A percentile compares a stretch with the other conserved stretches of the same genome.
These are phyloP conservation scores for Emericellopsis terricola DNA, from an alignment of 495 filamentous ascomycete species.

Conservation along the genomic window DNA sequence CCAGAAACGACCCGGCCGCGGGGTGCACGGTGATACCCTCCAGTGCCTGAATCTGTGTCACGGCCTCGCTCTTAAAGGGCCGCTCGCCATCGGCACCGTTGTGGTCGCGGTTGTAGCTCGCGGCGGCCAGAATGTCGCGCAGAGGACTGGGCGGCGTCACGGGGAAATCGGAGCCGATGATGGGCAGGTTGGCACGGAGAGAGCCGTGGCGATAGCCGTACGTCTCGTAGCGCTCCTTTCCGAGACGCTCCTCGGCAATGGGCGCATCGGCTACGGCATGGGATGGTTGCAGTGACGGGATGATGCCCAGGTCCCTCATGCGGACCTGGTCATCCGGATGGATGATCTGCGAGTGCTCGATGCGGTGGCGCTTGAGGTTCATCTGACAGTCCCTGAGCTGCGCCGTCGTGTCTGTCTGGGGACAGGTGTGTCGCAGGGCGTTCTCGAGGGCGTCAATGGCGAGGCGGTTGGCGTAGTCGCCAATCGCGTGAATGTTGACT, in stretches of 20 bases:
- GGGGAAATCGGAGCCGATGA: constrained; percentile 47
- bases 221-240: constrained; percentile 21
- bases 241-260: constrained; percentile 38
- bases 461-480: constrained; percentile 40
- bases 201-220: constrained; percentile 42
- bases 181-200: constrained; percentile 22
- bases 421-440: constrained; percentile 26
- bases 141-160: constrained; percentile 43
- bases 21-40: constrained; percentile 32
- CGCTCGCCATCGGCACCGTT: constrained; percentile 25
- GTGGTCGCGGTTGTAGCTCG: constrained; percentile 31
- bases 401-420: constrained; percentile 8
- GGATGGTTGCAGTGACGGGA: constrained; percentile 49
- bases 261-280: constrained; percentile 47
- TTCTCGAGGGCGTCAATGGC: constrained; percentile 35
- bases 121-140: constrained; percentile 43
- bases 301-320: constrained; percentile 34
- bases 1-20: constrained; percentile 28
- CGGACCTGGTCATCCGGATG: constrained; percentile 37
- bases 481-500: constrained; percentile 47
- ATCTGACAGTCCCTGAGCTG: constrained; percentile 22
- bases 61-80: constrained; percentile 33
- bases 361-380: constrained; percentile 34
- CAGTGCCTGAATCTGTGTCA: constrained; percentile 34
- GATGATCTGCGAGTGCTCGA: constrained; percentile 50